Evolutionary conservation across 139 green algal genomes (phyloP), one percentile per base, ranked within the genome.

Genomic region (Choricystis sp.): DNA sequence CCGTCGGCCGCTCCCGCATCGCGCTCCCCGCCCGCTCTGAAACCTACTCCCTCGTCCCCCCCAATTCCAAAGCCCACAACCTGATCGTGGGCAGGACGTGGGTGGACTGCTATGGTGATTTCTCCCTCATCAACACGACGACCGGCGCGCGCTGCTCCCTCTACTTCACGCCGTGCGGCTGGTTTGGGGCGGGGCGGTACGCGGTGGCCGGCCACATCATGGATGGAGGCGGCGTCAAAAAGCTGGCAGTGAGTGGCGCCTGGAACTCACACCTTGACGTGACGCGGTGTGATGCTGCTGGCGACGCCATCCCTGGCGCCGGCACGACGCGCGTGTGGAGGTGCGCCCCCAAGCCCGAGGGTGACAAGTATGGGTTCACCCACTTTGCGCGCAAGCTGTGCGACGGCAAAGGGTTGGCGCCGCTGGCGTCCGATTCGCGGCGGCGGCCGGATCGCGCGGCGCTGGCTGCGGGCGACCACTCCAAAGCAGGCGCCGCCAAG

Each of bases 41-140:
- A 73, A 66, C 83, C 31, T 94, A 87, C 73, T 85, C 78, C 49
- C 75, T 96, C 69, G 79, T 94, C n/a, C 71, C 71, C 1, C 80
- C 79, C 55, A 85, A 81, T 65, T 82, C 78, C 66, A 94, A 91
- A 76, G 89, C 89, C 25, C 76, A 96, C 80, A 96, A 97, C 71
- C 72, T 96, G 31, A 85, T 96, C 59, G 72, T 96, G 24, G 91
- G 92, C 29, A 72, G 79, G 52, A 95, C 85, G 24, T 98, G 92
- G 92, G 70, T 98, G 22, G 92, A 98, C 76, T 85, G 72, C 9
- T 87, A 82, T 63, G 92, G 92, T 23, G 75, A 85, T 29, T 82
- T 94, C 67, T 79, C 69, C 21, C 70, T 98, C 56, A 64, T 74
- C 61, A 95, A 94, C 77, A 49, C 69, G 25, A 86, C 73, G 55